A percentile compares a stretch with the other conserved stretches of the same genome.
Evolutionary conservation across 768 basidiomycete species (phyloP).

Genomic region (Rhodosporidiobolus odoratus): DNA sequence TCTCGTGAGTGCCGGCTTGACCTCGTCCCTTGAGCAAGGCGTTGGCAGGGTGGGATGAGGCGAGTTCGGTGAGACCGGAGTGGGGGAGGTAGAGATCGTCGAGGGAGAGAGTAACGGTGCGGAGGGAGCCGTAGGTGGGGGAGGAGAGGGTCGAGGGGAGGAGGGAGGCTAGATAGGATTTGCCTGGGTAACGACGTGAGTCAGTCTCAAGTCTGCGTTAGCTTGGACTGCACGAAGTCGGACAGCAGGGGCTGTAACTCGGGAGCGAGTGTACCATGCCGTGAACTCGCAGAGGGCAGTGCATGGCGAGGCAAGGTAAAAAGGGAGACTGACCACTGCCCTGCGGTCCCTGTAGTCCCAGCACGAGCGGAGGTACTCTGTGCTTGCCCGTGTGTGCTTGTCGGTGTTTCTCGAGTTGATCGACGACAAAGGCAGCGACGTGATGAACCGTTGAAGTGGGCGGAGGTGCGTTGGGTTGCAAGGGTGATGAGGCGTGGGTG

Average conservation of each 20-base stretch:
- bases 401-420: constrained; percentile 21
- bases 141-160: constrained; percentile 51
- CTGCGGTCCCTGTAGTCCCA: constrained; percentile 87
- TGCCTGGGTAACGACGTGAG: constrained; percentile 50
- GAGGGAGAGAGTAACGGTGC: constrained; percentile 45
- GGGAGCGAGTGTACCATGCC: background rate
- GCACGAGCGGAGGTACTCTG: constrained; percentile 59
- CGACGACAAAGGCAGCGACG: constrained; percentile 23
- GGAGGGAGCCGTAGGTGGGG: constrained; percentile 33
- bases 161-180: constrained; percentile 68
- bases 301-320: background rate
- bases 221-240: background rate
- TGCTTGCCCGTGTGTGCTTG: no score
- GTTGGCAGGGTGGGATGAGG: constrained; percentile 58
- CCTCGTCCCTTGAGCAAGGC: constrained; percentile 73
- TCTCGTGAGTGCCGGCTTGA: constrained; percentile 87
- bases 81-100: constrained; percentile 75
- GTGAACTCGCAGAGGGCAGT: background rate
- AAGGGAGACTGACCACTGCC: constrained; percentile 57
- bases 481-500: background rate
- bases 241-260: background rate
- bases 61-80: constrained; percentile 56
- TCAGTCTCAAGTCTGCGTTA: background rate
- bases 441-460: constrained; percentile 1
- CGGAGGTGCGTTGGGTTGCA: background rate